Conservation (phyloP, 2,329 filamentous ascomycete genomes). For the Aspergillus oerlinghausenensis region DNA sequence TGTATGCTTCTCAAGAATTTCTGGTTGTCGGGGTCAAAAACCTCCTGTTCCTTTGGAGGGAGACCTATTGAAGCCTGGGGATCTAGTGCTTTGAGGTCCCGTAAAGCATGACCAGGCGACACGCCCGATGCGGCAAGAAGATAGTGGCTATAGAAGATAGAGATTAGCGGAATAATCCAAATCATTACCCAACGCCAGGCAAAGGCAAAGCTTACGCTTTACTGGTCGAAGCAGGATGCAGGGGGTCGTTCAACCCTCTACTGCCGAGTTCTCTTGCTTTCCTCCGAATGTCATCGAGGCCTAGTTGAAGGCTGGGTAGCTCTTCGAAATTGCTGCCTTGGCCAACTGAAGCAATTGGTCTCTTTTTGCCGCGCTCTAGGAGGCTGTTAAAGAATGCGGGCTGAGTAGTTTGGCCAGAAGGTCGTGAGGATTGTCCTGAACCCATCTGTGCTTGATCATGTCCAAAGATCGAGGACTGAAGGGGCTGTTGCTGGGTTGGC, state of each 20-base stretch:
- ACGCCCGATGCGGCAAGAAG: constrained; percentile 90
- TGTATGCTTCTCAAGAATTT: constrained; percentile 81
- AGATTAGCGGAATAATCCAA: background rate
- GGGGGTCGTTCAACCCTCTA: constrained; percentile 48
- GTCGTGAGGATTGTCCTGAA: constrained; percentile 20
- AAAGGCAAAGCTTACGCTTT: constrained; percentile 47
- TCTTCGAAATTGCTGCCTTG: constrained; percentile 59
- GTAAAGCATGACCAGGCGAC: constrained; percentile 77
- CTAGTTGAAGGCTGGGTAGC: constrained; percentile 83
- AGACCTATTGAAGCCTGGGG: constrained; percentile 55
- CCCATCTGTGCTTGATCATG: constrained; percentile 23
- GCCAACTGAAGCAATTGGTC: constrained; percentile 63
- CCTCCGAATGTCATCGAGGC: constrained; percentile 77
- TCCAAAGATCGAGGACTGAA: constrained; percentile 24
- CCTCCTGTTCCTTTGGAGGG: constrained; percentile 32
- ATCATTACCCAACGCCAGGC: background rate
- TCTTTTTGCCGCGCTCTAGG: constrained; percentile 61
- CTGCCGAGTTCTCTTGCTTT: constrained; percentile 74
- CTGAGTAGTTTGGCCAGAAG: constrained; percentile 36
- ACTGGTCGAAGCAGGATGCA: constrained; percentile 40
- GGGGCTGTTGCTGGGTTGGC: constrained; percentile 21
- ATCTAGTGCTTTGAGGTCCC: constrained; percentile 79
- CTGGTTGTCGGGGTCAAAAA: constrained; percentile 53
- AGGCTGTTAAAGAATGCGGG: constrained; percentile 62
- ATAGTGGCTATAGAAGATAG: constrained; percentile 63